Evolutionary conservation across 495 filamentous ascomycete species (phyloP), one percentile per base, ranked within the genome.

Genomic region (Pyronema domesticum): DNA sequence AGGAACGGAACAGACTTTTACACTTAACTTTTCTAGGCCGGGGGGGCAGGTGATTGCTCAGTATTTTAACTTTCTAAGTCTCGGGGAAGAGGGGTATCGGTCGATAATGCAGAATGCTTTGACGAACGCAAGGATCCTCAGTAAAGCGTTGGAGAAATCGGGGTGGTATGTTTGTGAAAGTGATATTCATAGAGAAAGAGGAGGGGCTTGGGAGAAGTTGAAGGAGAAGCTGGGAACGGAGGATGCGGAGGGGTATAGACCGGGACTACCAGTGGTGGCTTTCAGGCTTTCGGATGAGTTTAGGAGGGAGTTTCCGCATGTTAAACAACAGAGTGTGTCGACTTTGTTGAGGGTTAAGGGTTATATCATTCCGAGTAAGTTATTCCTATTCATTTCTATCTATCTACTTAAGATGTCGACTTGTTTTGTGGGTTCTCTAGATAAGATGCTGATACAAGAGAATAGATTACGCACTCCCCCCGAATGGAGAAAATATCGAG

Each of bases 31-130:
- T 67, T 82, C 79, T 2, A 74, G 82, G 0, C 83, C 83, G 0
- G 81, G 80, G 11, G 78, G 77, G 0, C 83, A 86, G 56, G 72
- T 86, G 34, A 76, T 85, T 49, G 82, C 72, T 7, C 83, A 87
- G 63, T 87, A 86, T 65, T 87, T 77, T 65, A 86, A 86, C 63
- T 73, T 86, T 11, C 80, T 86, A 49, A 80, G 83, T 58, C 75
- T 87, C 5, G 83, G 83, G 4, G 80, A 77, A 65, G 67, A 70
- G 0, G 83, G 83, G 19, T 87, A 79, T 62, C 72, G 68, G 43
- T 65, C 70, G 36, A 75, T 85, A 56, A 83, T 86, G 78, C 78
- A 82, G 58, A 85, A 82, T 59, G 76, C 79, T 56, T 68, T 87
- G n/a, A 61, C 73, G 35, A 85, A 85, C 54, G 82, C 83, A 0